These are phyloP conservation scores for Periconia macrospinosa DNA, from an alignment of 2,329 filamentous ascomycete genomes.

Conservation along the genomic window DNA sequence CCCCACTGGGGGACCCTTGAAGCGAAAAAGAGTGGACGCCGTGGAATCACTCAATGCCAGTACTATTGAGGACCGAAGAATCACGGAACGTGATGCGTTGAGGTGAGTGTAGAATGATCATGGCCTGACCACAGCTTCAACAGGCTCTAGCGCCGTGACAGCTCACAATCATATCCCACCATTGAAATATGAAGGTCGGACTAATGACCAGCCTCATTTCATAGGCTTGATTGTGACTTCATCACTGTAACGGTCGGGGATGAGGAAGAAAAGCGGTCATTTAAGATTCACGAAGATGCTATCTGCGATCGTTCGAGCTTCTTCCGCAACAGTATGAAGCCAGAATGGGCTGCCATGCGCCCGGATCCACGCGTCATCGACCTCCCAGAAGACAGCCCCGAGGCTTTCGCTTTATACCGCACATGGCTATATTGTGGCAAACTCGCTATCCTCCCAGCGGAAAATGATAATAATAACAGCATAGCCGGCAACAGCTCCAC, in stretches of 20 bases:
- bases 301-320: constrained; percentile 16
- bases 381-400: constrained; percentile 9
- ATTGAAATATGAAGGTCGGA: not conserved
- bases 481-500: not conserved
- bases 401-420: constrained; percentile 13
- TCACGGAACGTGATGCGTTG: constrained; percentile 3
- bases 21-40: constrained; percentile 5
- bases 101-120: constrained; percentile 3
- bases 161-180: not conserved
- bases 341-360: constrained; percentile 14
- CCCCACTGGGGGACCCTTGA: not conserved
- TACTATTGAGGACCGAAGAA: constrained; percentile 5
- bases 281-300: constrained; percentile 21
- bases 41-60: not conserved
- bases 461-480: not conserved
- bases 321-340: constrained; percentile 20
- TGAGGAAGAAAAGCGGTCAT: constrained; percentile 8
- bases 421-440: constrained; percentile 12
- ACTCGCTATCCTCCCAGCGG: constrained; percentile 2
- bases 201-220: not conserved
- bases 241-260: constrained; percentile 11
- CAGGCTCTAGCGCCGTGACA: not conserved
- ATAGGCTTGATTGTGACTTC: constrained; percentile 14
- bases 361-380: constrained; percentile 10
- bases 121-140: not conserved